phyloP scores from a whole-genome alignment of 2,329 filamentous ascomycete genomes.

The Fusarium agapanthi region DNA sequence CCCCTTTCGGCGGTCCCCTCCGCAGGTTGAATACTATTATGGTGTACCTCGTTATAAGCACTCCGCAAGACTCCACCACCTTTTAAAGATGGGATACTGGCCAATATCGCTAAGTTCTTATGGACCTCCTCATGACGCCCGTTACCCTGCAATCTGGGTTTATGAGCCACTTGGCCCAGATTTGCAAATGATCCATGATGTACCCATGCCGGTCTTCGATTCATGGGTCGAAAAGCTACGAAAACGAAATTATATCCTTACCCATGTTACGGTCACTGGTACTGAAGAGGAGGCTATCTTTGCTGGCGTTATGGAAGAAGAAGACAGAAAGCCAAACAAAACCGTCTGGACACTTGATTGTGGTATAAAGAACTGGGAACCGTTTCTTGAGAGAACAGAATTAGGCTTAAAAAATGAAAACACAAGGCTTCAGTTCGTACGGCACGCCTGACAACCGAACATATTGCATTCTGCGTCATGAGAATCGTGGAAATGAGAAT shows the following conservation, averaged over 20 bases:
- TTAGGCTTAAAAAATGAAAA: not conserved
- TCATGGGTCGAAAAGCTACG: constrained; percentile 14
- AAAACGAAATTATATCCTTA: not conserved
- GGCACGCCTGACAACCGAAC: constrained; percentile 8
- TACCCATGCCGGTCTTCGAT: constrained; percentile 1
- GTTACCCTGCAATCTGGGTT: constrained; percentile 25
- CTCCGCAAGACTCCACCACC: not conserved
- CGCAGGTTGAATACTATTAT: constrained; percentile 11
- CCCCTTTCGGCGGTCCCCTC: not conserved
- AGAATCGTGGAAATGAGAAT: constrained; percentile 29
- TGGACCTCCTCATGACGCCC: constrained; percentile 6
- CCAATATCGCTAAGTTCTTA: constrained; percentile 26
- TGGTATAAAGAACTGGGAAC: not conserved
- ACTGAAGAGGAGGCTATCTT: constrained; percentile 2
- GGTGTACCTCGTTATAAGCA: not conserved
- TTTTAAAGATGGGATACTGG: not conserved
- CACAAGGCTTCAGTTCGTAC: constrained; percentile 26
- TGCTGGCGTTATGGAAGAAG: constrained; percentile 28
- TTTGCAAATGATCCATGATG: constrained; percentile 4
- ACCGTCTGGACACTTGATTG: constrained; percentile 21
- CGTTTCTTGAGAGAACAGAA: not conserved
- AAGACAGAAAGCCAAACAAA: not conserved
- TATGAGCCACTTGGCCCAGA: not conserved
- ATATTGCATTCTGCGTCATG: constrained; percentile 29
- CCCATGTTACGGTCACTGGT: constrained; percentile 20